Conservation (phyloP, 2,329 filamentous ascomycete species). For the Pyricularia sp. region DNA sequence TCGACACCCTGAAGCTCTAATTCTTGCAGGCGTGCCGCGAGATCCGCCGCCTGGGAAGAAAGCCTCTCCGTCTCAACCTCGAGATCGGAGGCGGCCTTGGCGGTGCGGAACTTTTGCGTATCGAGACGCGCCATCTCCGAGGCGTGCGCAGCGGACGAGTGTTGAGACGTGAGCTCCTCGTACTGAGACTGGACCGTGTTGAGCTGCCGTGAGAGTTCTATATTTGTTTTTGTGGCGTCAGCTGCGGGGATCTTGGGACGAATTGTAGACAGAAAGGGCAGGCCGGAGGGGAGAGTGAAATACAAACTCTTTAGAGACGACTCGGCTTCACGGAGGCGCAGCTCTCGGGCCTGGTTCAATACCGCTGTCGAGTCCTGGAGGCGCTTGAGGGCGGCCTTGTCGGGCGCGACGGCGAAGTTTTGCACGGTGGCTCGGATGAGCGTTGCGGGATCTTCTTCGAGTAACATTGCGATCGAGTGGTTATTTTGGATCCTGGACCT, state of each 20-base stretch:
- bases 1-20: slow-evolving; percentile 81
- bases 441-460: slow-evolving; percentile 16
- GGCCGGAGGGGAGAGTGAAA: slow-evolving; percentile 4
- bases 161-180: slow-evolving; percentile 58
- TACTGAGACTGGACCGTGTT: slow-evolving; percentile 64
- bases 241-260: background rate
- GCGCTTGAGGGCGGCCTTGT: slow-evolving; percentile 68
- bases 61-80: slow-evolving; percentile 95
- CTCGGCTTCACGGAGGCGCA: slow-evolving; percentile 61
- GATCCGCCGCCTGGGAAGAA: slow-evolving; percentile 60
- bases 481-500: background rate
- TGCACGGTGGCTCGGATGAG: slow-evolving; percentile 83
- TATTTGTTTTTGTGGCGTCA: background rate
- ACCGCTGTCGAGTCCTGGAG: slow-evolving; percentile 73
- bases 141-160: slow-evolving; percentile 70
- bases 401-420: slow-evolving; percentile 89
- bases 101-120: slow-evolving; percentile 84
- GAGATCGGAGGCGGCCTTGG: slow-evolving; percentile 79
- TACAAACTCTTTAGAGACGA: slow-evolving; percentile 45
- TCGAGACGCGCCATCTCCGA: slow-evolving; percentile 76
- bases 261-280: too few species aligned
- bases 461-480: background rate
- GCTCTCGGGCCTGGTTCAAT: slow-evolving; percentile 70
- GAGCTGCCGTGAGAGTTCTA: slow-evolving; percentile 59
- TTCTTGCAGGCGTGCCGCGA: slow-evolving; percentile 64